Evolutionary conservation across 1,139 yeast species (phyloP), one percentile per base, ranked within the genome.

Genomic region (Kodamaea arcana): DNA sequence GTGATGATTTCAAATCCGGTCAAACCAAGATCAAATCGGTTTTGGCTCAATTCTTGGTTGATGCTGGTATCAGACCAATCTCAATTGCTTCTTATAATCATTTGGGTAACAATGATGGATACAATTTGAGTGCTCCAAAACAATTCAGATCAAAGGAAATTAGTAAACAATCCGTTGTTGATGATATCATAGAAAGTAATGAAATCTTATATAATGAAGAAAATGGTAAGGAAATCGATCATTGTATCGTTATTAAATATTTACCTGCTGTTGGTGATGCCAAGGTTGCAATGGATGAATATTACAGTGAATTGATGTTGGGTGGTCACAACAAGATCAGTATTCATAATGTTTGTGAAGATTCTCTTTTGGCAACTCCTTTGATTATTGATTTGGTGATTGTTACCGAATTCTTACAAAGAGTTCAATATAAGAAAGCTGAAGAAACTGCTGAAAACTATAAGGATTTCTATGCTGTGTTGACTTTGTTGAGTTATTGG

Each of bases 231-330:
- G 76, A 74, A 44, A 84, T 90, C 45, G 97, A 90, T 56, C 97
- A 90, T 65, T 84, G 95, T 65, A 88, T 90, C 60, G 97, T 90
- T 45, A 90, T 90, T 69, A 90, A 90, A 69, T 88, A 90, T 62
- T 69, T 90, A 56, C 84, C 86, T 41, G 97, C 97, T 8, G 97
- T 90, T 37, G 95, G 95, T 31, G 97, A 90, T 62, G 81, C 94
- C 48, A 90, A 90, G 73, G 96, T 90, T 44, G 97, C 97, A 36
- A 90, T 90, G 97, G 97, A 90, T 62, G 97, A 90, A 69, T 90
- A 90, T 67, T 87, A 88, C 69, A 83, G 94, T 42, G 97, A 90
- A 65, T 79, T 90, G 59, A 88, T 90, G 97, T 76, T 90, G 53
- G 97, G 97, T 43, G 97, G 97, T 32, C 97, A 88, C 69, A 90